phyloP scores from a whole-genome alignment of 169 alveolate species.

The Neospora caninum region DNA sequence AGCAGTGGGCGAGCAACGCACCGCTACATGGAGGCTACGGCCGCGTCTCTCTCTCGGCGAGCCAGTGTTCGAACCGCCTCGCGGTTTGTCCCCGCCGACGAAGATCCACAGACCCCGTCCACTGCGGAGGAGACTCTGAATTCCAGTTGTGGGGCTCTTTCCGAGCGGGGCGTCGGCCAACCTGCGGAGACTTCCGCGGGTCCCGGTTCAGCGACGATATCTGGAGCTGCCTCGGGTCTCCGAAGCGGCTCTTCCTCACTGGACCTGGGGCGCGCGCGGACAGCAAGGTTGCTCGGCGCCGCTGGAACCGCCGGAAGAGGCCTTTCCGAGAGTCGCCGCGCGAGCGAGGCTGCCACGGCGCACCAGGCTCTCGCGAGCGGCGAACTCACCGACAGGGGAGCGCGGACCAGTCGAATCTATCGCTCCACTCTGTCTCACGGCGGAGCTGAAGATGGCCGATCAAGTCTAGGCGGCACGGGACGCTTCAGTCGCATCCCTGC shows the following conservation, averaged over 20 bases:
- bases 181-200: background rate
- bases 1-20: background rate
- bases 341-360: background rate
- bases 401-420: background rate
- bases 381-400: background rate
- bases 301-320: too few relatives aligned
- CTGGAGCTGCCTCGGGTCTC: background rate
- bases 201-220: background rate
- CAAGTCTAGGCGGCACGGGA: background rate
- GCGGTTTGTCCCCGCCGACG: background rate
- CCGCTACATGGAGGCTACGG: constrained; percentile 14
- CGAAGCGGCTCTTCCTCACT: background rate
- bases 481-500: background rate
- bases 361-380: background rate
- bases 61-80: background rate
- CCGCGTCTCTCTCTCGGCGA: background rate
- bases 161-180: background rate
- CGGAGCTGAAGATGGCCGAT: background rate
- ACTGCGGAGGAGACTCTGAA: background rate
- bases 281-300: too few relatives aligned
- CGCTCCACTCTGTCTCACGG: background rate
- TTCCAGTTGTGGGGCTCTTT: background rate
- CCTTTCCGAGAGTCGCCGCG: background rate
- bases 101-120: background rate
- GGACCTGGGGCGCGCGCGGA: too few relatives aligned